These are phyloP conservation scores for Urtica urens DNA, from an alignment of 306 rosid species.

Conservation along the genomic window DNA sequence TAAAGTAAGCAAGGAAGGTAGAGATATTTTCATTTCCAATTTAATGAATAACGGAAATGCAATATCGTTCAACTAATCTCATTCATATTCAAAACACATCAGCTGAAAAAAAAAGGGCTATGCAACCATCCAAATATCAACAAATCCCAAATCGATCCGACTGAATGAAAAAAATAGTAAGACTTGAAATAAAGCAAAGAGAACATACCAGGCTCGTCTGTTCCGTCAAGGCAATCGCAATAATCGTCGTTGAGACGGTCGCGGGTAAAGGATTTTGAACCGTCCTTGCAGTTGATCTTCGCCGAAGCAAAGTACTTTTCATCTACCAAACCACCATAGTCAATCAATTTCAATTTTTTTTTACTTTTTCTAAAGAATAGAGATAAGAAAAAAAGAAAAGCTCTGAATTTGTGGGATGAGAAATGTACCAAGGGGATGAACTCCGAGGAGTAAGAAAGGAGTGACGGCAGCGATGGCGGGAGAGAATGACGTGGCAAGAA, in stretches of 20 bases:
- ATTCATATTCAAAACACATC: no score
- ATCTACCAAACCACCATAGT: constrained; percentile 37
- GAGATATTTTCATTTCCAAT: no score
- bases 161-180: no score
- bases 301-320: constrained; percentile 47
- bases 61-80: no score
- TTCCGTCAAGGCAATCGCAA: constrained; percentile 83
- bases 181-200: neutral
- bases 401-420: neutral
- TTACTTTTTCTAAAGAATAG: neutral
- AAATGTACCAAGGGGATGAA: constrained; percentile 61
- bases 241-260: constrained; percentile 73
- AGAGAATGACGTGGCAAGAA: constrained; percentile 22
- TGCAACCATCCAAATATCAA: no score
- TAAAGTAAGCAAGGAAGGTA: no score
- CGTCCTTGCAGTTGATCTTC: constrained; percentile 63
- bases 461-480: constrained; percentile 22
- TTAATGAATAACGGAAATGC: no score
- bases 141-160: no score
- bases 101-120: no score
- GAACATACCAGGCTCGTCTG: constrained; percentile 73
- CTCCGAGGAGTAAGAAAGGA: constrained; percentile 28
- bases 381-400: neutral
- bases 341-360: neutral
- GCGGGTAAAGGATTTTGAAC: constrained; percentile 51